These are phyloP conservation scores for Hypoxylon sp. DNA, from an alignment of 2,329 filamentous ascomycete species.

Conservation along the genomic window DNA sequence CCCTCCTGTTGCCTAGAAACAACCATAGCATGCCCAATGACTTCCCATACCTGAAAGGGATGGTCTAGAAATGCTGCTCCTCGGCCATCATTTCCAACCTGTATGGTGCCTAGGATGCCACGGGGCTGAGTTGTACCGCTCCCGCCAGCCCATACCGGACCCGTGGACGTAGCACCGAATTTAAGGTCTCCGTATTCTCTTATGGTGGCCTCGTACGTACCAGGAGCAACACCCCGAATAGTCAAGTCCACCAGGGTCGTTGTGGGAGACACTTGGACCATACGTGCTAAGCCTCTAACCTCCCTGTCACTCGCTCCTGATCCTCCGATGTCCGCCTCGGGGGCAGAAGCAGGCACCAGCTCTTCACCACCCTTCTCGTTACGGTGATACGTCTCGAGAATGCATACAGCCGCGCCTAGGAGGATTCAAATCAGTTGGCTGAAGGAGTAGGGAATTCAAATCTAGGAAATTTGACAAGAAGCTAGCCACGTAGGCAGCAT, in stretches of 20 bases:
- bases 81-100: slow-evolving; percentile 81
- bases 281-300: slow-evolving; percentile 88
- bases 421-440: slow-evolving; percentile 46
- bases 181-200: slow-evolving; percentile 90
- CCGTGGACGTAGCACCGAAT: slow-evolving; percentile 84
- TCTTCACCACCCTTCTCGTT: slow-evolving; percentile 64
- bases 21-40: slow-evolving; percentile 94
- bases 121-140: slow-evolving; percentile 60
- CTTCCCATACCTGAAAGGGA: slow-evolving; percentile 91
- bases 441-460: slow-evolving; percentile 24
- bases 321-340: slow-evolving; percentile 52
- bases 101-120: slow-evolving; percentile 78
- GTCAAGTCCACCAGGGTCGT: slow-evolving; percentile 91
- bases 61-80: slow-evolving; percentile 87
- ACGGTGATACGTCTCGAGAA: slow-evolving; percentile 86
- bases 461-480: slow-evolving; percentile 23
- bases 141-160: slow-evolving; percentile 80
- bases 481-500: slow-evolving; percentile 15
- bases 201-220: slow-evolving; percentile 86
- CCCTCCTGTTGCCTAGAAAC: slow-evolving; percentile 77
- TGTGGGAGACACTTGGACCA: slow-evolving; percentile 88
- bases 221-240: slow-evolving; percentile 83
- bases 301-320: slow-evolving; percentile 61
- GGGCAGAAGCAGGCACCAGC: slow-evolving; percentile 56
- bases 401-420: slow-evolving; percentile 88